These are phyloP conservation scores for Calocybe gangraenosa DNA, from an alignment of 768 basidiomycete species.

Conservation along the genomic window DNA sequence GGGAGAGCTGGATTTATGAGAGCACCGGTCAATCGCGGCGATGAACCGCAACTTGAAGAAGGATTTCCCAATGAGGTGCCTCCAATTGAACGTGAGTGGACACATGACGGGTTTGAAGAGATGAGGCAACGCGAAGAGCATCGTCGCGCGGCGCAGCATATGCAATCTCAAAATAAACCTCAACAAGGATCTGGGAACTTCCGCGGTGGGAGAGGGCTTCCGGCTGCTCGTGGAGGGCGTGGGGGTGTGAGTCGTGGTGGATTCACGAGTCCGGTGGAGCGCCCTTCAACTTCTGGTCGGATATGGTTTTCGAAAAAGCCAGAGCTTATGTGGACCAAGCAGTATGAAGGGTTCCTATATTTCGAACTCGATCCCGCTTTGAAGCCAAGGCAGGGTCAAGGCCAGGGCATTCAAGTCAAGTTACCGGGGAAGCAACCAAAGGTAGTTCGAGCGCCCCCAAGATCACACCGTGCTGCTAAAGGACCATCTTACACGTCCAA, in stretches of 20 bases:
- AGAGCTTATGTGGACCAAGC: conserved; percentile 81
- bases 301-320: conserved; percentile 75
- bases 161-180: conserved; percentile 24
- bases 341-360: conserved; percentile 72
- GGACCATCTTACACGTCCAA: conserved; percentile 13
- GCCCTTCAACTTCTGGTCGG: conserved; percentile 34
- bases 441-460: conserved; percentile 36
- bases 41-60: conserved; percentile 5
- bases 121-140: conserved; percentile 74
- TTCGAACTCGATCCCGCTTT: conserved; percentile 44
- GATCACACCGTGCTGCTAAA: conserved; percentile 16
- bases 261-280: conserved; percentile 26
- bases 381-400: conserved; percentile 55
- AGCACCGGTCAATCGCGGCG: conserved; percentile 6
- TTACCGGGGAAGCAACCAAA: conserved; percentile 46
- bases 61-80: conserved; percentile 32
- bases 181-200: conserved; percentile 32
- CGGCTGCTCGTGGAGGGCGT: conserved; percentile 46
- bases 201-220: conserved; percentile 42
- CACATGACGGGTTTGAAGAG: conserved; percentile 87
- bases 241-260: conserved; percentile 42
- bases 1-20: conserved; percentile 46
- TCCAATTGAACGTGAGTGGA: conserved; percentile 71
- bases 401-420: conserved; percentile 55
- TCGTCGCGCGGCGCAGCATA: conserved; percentile 29